Conservation (phyloP, 805 yeast genomes). For the Saturnispora zaruensis region DNA sequence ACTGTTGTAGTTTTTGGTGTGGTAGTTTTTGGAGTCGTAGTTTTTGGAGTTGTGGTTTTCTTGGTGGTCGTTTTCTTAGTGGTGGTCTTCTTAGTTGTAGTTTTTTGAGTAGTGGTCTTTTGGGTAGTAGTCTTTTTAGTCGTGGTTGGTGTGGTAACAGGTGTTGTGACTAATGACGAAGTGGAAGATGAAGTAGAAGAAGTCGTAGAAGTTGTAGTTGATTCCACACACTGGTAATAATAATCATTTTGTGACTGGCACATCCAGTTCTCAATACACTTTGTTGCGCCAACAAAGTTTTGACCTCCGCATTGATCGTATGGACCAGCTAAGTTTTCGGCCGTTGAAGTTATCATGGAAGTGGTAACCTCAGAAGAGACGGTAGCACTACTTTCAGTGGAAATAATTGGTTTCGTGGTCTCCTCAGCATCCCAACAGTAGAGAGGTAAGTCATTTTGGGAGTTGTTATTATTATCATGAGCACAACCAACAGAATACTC, state of each 20-base stretch:
- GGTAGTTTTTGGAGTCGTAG: not conserved
- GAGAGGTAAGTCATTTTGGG: conserved; percentile 23
- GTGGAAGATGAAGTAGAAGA: conserved; percentile 3
- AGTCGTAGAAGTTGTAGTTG: conserved; percentile 6
- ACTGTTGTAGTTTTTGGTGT: not conserved
- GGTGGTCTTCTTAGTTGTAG: not conserved
- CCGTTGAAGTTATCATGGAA: not conserved
- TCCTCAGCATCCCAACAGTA: conserved; percentile 16
- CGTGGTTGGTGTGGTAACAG: not conserved
- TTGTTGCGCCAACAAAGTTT: conserved; percentile 14
- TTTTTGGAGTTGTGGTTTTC: not conserved
- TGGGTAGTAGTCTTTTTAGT: not conserved
- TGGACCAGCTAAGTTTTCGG: not conserved
- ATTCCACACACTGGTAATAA: conserved; percentile 19
- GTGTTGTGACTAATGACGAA: not conserved
- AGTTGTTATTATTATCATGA: conserved; percentile 22
- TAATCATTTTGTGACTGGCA: conserved; percentile 18
- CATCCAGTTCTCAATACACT: conserved; percentile 16
- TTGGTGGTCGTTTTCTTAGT: not conserved
- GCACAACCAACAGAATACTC: conserved; percentile 24
- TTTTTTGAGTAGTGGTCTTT: not conserved
- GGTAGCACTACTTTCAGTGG: not conserved
- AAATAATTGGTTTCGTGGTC: not conserved
- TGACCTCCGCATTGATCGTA: conserved; percentile 6
- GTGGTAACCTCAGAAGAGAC: not conserved